Conservation (phyloP, 1,284 basidiomycete species). For the Irpex rosettiformis region DNA sequence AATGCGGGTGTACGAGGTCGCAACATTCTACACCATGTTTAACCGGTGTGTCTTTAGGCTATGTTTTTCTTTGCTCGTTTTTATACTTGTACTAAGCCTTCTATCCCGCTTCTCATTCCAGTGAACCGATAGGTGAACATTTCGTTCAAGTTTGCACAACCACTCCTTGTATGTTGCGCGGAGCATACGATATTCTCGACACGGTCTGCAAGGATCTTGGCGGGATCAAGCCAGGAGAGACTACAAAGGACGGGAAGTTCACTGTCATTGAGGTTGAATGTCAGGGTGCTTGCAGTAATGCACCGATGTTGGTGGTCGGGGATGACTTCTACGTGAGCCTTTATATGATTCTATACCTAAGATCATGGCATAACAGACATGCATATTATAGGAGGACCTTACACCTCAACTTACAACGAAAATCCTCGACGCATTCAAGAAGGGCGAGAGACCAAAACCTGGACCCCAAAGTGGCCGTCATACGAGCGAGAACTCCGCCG, state of each 20-base stretch:
- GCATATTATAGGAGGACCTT: conserved; percentile 79
- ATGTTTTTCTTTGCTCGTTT: neutral
- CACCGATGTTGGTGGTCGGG: conserved; percentile 97
- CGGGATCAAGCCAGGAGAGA: conserved; percentile 84
- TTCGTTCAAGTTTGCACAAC: conserved; percentile 99
- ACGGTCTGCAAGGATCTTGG: conserved; percentile 84
- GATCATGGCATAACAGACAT: neutral
- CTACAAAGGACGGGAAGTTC: conserved; percentile 94
- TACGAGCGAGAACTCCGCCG: conserved; percentile 89
- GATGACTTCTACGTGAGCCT: conserved; percentile 91
- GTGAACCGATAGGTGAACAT: conserved; percentile 92
- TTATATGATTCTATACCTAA: conserved; percentile 10
- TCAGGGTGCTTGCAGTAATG: conserved; percentile 97
- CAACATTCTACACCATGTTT: conserved; percentile 99
- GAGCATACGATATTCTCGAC: conserved; percentile 87
- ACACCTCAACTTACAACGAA: conserved; percentile 90
- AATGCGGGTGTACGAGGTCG: conserved; percentile 99
- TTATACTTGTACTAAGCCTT: neutral
- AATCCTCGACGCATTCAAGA: conserved; percentile 82
- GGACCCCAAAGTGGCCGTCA: conserved; percentile 88
- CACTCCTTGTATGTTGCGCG: conserved; percentile 96
- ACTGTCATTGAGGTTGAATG: conserved; percentile 98
- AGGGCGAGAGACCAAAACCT: conserved; percentile 85
- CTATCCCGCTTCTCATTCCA: conserved; percentile 27
- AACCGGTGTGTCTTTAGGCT: conserved; percentile 60